Evolutionary conservation across 371 early-diverging fungal genomes (phyloP), one percentile per base, ranked within the genome.

Genomic region (Funneliformis caledonium): DNA sequence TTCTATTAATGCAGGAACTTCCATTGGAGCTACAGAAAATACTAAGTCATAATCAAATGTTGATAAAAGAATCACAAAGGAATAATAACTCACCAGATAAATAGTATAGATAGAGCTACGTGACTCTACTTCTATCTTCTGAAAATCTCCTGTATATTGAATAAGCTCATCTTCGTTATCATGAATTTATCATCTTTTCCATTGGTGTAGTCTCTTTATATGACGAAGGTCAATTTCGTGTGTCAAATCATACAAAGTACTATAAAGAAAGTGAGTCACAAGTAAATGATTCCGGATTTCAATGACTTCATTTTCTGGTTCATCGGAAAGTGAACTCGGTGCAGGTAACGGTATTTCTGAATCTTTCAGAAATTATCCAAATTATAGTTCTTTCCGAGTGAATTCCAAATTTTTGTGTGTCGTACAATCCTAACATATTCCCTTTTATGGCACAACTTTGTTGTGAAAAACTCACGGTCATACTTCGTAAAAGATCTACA

Each of bases 261-360:
- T 78, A 56, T 78, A 26, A 19, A 69, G 60, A 19, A 37, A 78
- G 2, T 19, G 78, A 42, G 67, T 78, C 31, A 52, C 78, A 33
- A 78, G 65, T n/a, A 78, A 31, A 42, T 78, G 69, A 52, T 78
- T 78, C n/a, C 56, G 69, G 52, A 78, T 52, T 52, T 78, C 69
- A 19, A 65, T 50, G 11, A 78, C 69, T 65, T 78, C 59, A 62
- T 67, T 78, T 78, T 67, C 78, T 37, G n/a, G 48, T 50, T 78
- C 52, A 50, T 68, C 69, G 3, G 26, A 52, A 78, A 78, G 78
- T 52, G 69, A 78, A 19, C 37, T 78, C 19, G 56, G 50, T 26
- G 26, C 68, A 50, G 78, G 78, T 52, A 78, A 52, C 4, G 52
- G 52, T 19, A 14, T 19, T 4, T 52, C 14, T 16, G 14, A 52